Evolutionary conservation across 495 filamentous ascomycete species (phyloP).

Genomic region (Usnea hakonensis): DNA sequence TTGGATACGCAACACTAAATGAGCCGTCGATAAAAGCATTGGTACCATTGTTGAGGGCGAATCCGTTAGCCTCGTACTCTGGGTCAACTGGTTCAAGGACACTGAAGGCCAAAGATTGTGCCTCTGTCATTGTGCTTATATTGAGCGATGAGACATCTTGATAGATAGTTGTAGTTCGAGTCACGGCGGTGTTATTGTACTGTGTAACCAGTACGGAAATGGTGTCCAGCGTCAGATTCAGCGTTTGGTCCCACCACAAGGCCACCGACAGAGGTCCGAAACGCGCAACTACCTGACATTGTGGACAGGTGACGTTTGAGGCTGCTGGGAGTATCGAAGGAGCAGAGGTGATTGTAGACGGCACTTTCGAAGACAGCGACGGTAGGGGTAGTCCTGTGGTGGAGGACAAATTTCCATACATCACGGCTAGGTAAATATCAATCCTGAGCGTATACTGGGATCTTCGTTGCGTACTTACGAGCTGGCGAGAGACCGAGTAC

Average conservation of each 20-base stretch:
- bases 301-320: not conserved
- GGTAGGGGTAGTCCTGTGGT: not conserved
- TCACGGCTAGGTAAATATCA: not conserved
- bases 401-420: not conserved
- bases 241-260: not conserved
- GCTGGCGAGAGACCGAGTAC: not conserved
- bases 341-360: not conserved
- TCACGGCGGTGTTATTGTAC: not conserved
- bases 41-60: not conserved
- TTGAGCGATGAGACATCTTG: not conserved
- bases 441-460: not conserved
- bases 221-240: not conserved
- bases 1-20: not conserved
- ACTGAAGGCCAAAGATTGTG: not conserved
- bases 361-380: not conserved
- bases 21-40: not conserved
- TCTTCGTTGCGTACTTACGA: not conserved
- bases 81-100: not conserved
- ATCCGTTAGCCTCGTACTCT: not conserved
- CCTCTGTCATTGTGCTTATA: not conserved
- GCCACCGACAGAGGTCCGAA: not conserved
- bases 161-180: not conserved
- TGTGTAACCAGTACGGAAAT: not conserved
- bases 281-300: not conserved
- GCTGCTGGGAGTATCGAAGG: not conserved